phyloP scores from a whole-genome alignment of 169 alveolate species.

The Plasmodium gaboni region DNA sequence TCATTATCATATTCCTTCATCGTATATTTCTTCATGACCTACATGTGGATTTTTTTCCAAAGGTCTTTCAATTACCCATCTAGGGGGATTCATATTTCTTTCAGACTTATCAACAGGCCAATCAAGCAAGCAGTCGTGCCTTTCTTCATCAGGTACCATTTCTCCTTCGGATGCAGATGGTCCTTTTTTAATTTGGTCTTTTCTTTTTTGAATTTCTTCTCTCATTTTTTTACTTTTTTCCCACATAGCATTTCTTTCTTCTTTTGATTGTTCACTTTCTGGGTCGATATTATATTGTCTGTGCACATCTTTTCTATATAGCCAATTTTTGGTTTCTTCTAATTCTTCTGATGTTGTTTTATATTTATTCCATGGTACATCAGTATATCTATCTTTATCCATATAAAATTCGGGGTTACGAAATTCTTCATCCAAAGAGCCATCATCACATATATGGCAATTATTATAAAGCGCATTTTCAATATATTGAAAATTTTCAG shows the following conservation, averaged over 20 bases:
- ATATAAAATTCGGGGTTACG: slow-evolving; percentile 85
- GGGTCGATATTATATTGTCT: slow-evolving; percentile 90
- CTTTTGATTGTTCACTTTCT: slow-evolving; percentile 84
- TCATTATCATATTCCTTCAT: slow-evolving; percentile 54
- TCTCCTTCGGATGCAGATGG: slow-evolving; percentile 70
- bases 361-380: slow-evolving; percentile 92
- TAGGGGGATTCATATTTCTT: slow-evolving; percentile 76
- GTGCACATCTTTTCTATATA: slow-evolving; percentile 86
- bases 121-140: slow-evolving; percentile 77
- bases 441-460: slow-evolving; percentile 83
- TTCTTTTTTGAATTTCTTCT: slow-evolving; percentile 65
- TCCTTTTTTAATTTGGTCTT: slow-evolving; percentile 73
- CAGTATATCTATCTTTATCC: slow-evolving; percentile 84
- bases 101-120: slow-evolving; percentile 77
- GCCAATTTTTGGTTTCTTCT: slow-evolving; percentile 82
- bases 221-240: slow-evolving; percentile 57
- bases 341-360: slow-evolving; percentile 82
- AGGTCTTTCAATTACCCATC: slow-evolving; percentile 77
- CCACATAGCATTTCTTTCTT: slow-evolving; percentile 79
- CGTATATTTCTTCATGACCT: slow-evolving; percentile 74
- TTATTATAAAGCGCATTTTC: slow-evolving; percentile 83
- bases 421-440: slow-evolving; percentile 83
- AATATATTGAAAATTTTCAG: slow-evolving; percentile 81
- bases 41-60: slow-evolving; percentile 61
- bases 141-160: slow-evolving; percentile 61